Percentiles rank a stretch among this genome's conserved stretches.
phyloP scores from a whole-genome alignment of 2,329 filamentous ascomycete species.

The Diaporthe ilicicola region DNA sequence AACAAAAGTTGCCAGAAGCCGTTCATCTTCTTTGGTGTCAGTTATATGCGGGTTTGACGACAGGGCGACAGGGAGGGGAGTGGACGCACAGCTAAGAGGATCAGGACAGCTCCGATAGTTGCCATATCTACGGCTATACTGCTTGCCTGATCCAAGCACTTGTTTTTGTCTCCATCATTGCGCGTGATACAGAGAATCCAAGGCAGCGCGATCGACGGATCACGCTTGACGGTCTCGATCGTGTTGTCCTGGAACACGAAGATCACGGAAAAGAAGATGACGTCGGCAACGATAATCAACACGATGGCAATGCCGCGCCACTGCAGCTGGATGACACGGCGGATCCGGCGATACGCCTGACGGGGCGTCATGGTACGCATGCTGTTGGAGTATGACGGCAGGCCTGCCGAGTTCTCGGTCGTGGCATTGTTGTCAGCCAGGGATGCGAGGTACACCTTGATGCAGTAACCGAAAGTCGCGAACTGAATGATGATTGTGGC shows the following conservation, averaged over 20 bases:
- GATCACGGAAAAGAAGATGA: conserved; percentile 91
- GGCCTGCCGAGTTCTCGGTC: conserved; percentile 71
- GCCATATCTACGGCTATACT: conserved; percentile 75
- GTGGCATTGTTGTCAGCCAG: conserved; percentile 76
- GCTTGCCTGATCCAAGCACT: conserved; percentile 70
- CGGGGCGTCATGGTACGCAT: conserved; percentile 80
- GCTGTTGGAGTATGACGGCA: conserved; percentile 81
- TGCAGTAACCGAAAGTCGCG: conserved; percentile 88
- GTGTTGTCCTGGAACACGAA: conserved; percentile 89
- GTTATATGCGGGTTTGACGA: conserved; percentile 2
- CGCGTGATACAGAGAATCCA: conserved; percentile 79
- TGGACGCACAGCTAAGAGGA: conserved; percentile 78
- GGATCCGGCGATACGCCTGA: conserved; percentile 87
- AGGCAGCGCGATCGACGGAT: conserved; percentile 60
- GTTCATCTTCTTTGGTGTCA: conserved; percentile 65
- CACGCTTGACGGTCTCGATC: conserved; percentile 64
- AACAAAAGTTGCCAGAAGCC: conserved; percentile 87
- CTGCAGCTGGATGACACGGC: conserved; percentile 87
- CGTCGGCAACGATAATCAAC: conserved; percentile 86
- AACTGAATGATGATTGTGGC: conserved; percentile 83
- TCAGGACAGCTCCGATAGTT: conserved; percentile 81
- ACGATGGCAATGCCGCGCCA: conserved; percentile 95
- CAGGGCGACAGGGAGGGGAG: background rate
- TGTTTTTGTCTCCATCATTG: conserved; percentile 66
- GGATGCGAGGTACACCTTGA: conserved; percentile 91